Evolutionary conservation across 495 filamentous ascomycete genomes (phyloP), one percentile per base, ranked within the genome.

Genomic region (Bacidia rubella): DNA sequence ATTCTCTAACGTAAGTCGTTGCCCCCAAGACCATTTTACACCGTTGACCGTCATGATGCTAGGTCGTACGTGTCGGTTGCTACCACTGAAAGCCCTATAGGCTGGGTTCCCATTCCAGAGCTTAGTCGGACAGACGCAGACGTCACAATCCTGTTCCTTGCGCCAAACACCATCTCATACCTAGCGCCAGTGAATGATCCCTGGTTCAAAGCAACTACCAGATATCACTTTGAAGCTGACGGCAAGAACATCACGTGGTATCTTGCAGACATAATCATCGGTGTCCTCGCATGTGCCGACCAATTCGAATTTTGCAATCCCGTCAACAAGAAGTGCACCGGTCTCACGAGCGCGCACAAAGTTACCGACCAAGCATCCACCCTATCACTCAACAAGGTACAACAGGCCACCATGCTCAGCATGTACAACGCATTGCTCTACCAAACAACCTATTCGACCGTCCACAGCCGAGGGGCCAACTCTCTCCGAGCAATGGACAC

Each of bases 331-430:
- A 20, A 40, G 38, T 63, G 60, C 39, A 62, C 61, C 11, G 40
- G 50, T 3, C 22, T 60, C 3, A 52, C 48, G 0, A 54, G 50
- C 11, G 10, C 22, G 3, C 0, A 0, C 2, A 26, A 24, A 0
- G 23, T 45, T 1, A 0, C 1, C 25, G 12, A 9, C 22, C 67
- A 72, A 54, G 69, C 73, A 27, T 61, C 65, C 4, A 72, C 70
- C 47, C 63, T 75, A 9, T 60, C 64, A 9, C 71, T 75, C 2
- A 66, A 74, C 61, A 70, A 73, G 46, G 60, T 68, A 50, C 70
- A 68, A 53, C 66, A 71, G 15, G 66, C 65, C 52, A 74, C 76
- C 45, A 66, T 70, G 24, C 62, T 66, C n/a, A 56, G 54, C 3
- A 66, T 78, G 19, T 49, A 51, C 1, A 32, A 49, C 2, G 55